Base-by-base conservation (phyloP, 179 eudicot species). In the Beta lomatogona region DNA sequence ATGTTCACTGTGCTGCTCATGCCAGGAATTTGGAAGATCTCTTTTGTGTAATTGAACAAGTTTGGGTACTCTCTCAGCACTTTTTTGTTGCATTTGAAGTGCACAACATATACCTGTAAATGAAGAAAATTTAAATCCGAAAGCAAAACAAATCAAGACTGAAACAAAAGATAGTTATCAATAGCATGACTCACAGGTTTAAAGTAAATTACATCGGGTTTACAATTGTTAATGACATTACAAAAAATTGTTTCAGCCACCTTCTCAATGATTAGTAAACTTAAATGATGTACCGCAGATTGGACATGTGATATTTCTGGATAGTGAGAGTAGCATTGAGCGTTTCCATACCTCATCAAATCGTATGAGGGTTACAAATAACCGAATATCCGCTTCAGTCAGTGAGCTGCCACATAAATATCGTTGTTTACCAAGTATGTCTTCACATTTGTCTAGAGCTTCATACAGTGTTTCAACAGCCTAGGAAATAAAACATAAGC, bases 1-100 rank as follows among this genome's bases (percentile, higher is more conserved):
- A 94, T 91, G 83, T 91, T 88, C 58, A 95, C 98, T 0, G 94
- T 87, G 88, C 87, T 86, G 82, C 93, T 91, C 86, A 94, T 87
- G 31, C 98, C 98, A 0, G 92, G 92, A 79, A 94, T 80, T 74
- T 94, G 99, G 87, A 76, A 95, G 74, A 95, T 79, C 79, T 95
- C 99, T 87, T 95, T 94, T 7, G 91, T 90, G 91, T 95, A 92
- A 44, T 94, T 95, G 88, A 94, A 95, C 68, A 95, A 57, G 80
- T 91, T 94, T 18, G 97, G 96, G 80, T 89, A 95, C 85, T 95
- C 99, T 0, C 93, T 90, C 48, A 94, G 64, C 63, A 86, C 82
- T 77, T 91, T 92, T 88, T 94, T 95, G 91, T 92, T 95, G 86
- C 99, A 95, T 87, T 95, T 95, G 93, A 95, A 95, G 88, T 95